Base-by-base conservation (phyloP, 441 rosid species). In the Erodium chrysanthum region DNA sequence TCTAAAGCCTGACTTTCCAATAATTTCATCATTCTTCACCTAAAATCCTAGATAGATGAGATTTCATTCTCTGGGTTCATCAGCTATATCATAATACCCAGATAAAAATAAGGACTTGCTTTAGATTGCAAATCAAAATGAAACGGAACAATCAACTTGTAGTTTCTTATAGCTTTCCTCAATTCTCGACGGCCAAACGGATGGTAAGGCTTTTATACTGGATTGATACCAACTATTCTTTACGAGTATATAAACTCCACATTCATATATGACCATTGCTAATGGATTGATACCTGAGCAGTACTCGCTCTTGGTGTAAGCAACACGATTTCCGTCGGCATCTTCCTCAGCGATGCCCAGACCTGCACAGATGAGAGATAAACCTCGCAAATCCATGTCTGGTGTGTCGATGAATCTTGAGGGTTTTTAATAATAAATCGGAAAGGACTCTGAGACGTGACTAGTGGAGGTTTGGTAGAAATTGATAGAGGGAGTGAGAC, bases 281-380 rank as follows among this genome's bases (percentile, higher is more conserved):
- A 35, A 23, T 1, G 22, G 9, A 25, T 5, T 12, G 50, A 25
- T 21, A 90, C 96, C 97, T 68, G 80, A 74, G 76, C 97, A 90
- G 73, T 83, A 79, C 20, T 84, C 86, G 68, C 83, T 87, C 77
- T 81, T 88, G 14, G 78, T 50, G 64, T 91, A 95, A 9, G 96
- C 90, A 15, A 82, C 77, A 54, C 88, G 84, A 29, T 63, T 79
- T 63, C 91, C 78, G 12, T 52, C 71, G 2, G 73, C 82, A 56
- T 88, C 90, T 76, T 84, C 90, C 42, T 80, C 89, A 12, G 74
- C 71, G 68, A 74, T 35, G 64, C 93, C 96, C 46, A 95, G 89
- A 72, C 92, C 86, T 59, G 86, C 85, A 72, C 96, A 91, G 74
- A 87, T 82, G 31, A 70, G 72, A 12, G 99, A 86, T 75, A 91